Evolutionary conservation across 163 green algal genomes (phyloP).

Genomic region (Volvox carteri): DNA sequence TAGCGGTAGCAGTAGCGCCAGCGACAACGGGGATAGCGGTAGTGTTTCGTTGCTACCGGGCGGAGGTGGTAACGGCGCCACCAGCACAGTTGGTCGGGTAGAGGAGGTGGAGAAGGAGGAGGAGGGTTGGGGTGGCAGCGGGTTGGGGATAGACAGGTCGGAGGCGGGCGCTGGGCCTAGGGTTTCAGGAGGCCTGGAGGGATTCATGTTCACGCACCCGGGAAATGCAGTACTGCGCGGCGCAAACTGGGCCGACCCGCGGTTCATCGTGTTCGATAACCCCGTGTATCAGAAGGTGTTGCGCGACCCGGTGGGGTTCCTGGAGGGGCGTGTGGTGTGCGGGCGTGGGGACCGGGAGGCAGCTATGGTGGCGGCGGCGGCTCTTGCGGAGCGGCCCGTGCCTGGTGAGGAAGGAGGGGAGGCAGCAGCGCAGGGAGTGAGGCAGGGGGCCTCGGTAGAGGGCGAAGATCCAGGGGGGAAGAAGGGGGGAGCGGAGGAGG

Average conservation of each 20-base stretch:
- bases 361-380: background rate
- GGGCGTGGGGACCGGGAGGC: background rate
- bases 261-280: constrained; percentile 53
- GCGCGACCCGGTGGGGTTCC: constrained; percentile 10
- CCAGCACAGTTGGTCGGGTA: too few relatives aligned
- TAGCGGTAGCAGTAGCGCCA: background rate
- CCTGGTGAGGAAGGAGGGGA: background rate
- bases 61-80: too few relatives aligned
- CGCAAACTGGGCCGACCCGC: constrained; percentile 43
- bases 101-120: too few relatives aligned
- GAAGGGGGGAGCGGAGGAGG: background rate
- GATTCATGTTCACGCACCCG: constrained; percentile 45
- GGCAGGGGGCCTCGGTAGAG: background rate
- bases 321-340: constrained; percentile 22
- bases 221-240: constrained; percentile 15
- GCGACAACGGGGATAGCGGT: too few relatives aligned
- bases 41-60: too few relatives aligned
- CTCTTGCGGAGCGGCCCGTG: background rate
- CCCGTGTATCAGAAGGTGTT: constrained; percentile 22
- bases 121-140: background rate
- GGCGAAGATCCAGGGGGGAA: too few relatives aligned
- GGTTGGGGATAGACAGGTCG: background rate
- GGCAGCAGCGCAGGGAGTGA: background rate
- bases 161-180: background rate
- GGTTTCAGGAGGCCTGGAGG: background rate